Conservation (phyloP, 73 alveolate species). For the Blepharisma stoltei region DNA sequence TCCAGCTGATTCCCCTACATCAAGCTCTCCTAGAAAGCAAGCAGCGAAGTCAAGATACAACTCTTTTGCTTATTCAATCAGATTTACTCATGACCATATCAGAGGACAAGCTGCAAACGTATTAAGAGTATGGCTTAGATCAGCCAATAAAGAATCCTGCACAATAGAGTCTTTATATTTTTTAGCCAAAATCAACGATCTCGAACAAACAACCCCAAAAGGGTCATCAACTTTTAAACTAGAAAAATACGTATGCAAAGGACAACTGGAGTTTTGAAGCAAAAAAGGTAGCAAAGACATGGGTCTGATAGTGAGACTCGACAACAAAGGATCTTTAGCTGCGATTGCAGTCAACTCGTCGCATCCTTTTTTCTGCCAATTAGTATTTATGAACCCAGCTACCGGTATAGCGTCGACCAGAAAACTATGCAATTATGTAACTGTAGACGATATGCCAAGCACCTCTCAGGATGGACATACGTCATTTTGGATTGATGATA, state of each 20-base stretch:
- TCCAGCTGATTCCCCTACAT: constrained; percentile 7
- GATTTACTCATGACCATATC: neutral
- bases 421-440: constrained; percentile 17
- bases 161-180: constrained; percentile 9
- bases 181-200: neutral
- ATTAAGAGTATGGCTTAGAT: constrained; percentile 5
- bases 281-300: constrained; percentile 23
- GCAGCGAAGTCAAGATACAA: neutral
- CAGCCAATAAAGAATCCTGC: constrained; percentile 13
- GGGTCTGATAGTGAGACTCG: neutral
- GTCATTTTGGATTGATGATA: constrained; percentile 29
- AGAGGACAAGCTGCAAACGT: neutral
- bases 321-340: neutral
- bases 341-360: constrained; percentile 25
- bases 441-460: constrained; percentile 23
- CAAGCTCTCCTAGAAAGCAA: neutral
- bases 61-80: neutral
- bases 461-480: constrained; percentile 26
- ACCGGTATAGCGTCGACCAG: neutral
- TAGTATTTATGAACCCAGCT: neutral
- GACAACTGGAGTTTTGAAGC: constrained; percentile 13
- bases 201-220: neutral
- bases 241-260: constrained; percentile 20
- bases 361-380: constrained; percentile 26
- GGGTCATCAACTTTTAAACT: neutral